These are phyloP conservation scores for Cercophora sp. DNA, from an alignment of 495 filamentous ascomycete species.

Conservation along the genomic window DNA sequence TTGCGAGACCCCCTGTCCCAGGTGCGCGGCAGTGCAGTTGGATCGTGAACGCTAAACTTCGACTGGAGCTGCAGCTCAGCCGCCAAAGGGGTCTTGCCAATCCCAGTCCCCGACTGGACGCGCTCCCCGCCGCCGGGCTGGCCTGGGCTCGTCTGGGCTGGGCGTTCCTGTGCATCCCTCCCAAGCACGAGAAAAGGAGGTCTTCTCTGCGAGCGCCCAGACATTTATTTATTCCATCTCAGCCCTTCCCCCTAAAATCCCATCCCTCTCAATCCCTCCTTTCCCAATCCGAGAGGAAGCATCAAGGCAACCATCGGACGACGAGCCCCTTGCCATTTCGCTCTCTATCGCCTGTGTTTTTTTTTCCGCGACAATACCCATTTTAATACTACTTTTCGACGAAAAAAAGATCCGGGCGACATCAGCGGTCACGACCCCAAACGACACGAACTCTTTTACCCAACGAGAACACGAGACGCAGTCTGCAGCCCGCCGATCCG, in stretches of 20 bases:
- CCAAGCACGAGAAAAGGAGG: slow-evolving; percentile 3
- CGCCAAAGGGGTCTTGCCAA: background rate
- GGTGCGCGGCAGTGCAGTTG: slow-evolving; percentile 1
- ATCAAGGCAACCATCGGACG: background rate
- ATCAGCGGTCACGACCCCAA: background rate
- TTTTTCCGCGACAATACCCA: background rate
- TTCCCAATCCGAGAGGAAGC: background rate
- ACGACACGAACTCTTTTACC: background rate
- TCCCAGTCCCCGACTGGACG: background rate
- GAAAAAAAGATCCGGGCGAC: background rate
- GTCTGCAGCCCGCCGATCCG: slow-evolving; percentile 11
- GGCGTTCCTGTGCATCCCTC: background rate
- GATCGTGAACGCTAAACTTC: slow-evolving; percentile 1
- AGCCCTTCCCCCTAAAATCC: background rate
- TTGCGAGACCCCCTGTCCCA: background rate
- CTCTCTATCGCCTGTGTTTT: background rate
- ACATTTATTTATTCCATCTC: slow-evolving; percentile 1
- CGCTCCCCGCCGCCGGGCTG: background rate
- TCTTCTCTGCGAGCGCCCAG: slow-evolving; percentile 4
- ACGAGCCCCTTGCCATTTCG: no score
- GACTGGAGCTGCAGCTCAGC: background rate
- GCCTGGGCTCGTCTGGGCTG: slow-evolving; percentile 9
- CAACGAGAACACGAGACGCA: background rate
- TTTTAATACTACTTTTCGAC: background rate
- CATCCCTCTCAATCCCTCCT: background rate